Conservation (phyloP, 1,284 basidiomycete species). For the Abortiporus biennis region DNA sequence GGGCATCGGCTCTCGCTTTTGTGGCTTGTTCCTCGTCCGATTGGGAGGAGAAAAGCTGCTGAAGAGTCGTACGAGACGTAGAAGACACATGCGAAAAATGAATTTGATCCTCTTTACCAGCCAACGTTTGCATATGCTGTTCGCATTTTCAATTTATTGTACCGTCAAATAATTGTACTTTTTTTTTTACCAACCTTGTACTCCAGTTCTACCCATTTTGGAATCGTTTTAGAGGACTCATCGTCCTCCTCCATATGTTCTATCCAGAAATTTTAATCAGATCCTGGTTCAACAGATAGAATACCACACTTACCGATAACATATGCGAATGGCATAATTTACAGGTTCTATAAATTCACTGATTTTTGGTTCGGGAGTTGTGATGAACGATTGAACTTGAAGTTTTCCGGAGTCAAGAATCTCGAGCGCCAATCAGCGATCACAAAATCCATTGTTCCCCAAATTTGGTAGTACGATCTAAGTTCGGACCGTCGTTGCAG, state of each 20-base stretch:
- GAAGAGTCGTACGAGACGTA: conserved; percentile 59
- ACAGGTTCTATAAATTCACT: too few species aligned
- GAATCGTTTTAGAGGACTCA: conserved; percentile 58
- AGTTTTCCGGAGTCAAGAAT: too few species aligned
- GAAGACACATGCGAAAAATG: conserved; percentile 83
- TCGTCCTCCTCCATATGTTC: conserved; percentile 98
- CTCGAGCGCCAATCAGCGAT: too few species aligned
- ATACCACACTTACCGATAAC: conserved; percentile 28
- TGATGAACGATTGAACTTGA: too few species aligned
- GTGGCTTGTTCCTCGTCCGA: conserved; percentile 13
- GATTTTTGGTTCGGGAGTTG: too few species aligned
- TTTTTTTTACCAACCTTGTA: conserved; percentile 43
- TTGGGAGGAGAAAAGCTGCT: conserved; percentile 29
- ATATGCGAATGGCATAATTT: conserved; percentile 27
- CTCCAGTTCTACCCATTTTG: conserved; percentile 88
- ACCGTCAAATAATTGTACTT: conserved; percentile 2
- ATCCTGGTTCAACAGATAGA: neutral
- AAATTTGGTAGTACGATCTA: too few species aligned
- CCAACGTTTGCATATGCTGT: conserved; percentile 84
- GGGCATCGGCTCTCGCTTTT: conserved; percentile 45
- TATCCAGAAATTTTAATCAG: conserved; percentile 23
- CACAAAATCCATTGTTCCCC: too few species aligned
- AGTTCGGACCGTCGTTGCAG: too few species aligned
- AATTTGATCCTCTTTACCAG: conserved; percentile 59
- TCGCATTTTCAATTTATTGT: conserved; percentile 4